Base-by-base conservation (phyloP, 495 filamentous ascomycete species). In the Choiromyces venosus region DNA sequence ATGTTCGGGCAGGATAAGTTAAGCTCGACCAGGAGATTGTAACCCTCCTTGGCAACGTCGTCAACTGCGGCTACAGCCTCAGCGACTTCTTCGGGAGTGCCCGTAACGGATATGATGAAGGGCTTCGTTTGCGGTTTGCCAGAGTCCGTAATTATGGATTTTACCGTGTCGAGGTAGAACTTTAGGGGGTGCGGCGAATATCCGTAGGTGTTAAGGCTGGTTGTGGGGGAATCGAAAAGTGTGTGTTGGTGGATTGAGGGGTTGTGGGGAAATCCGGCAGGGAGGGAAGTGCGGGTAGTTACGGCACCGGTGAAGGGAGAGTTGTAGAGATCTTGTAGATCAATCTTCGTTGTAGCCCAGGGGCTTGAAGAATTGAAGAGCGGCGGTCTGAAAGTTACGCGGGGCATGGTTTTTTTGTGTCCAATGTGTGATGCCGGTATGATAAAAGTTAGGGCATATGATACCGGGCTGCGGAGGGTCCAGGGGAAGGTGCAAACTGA, bases 1-100 rank as follows among this genome's bases (percentile, higher is more conserved):
- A 93, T 92, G 82, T 93, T 92, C 0, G 91, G 91, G 77, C 91
- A 93, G 74, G 86, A 88, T 65, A 93, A 87, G 78, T 93, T 92
- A 73, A 92, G 83, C 78, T 93, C 91, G 82, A 91, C 85, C 25
- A 86, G 85, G 6, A 92, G 78, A 1, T 82, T 79, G 42, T 87
- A 56, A 2, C 65, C 66, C 38, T 56, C 25, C 0, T 69, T 5
- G 37, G 70, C 39, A 66, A 76, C 35, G 46, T 52, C 74, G 75
- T 77, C 39, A 79, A 85, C 71, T 61, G 78, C 1, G 6, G 46
- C 6, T 72, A 88, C 87, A 80, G 85, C 86, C 37, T 79, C 66
- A 0, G 79, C 77, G 0, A 91, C 84, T 29, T 89, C 86, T 0
- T 80, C 71, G 0, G 86, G 83, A 0, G 82, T 80, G 18, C 91